Base-by-base conservation (phyloP, 768 basidiomycete species). In the Suillus lakei region DNA sequence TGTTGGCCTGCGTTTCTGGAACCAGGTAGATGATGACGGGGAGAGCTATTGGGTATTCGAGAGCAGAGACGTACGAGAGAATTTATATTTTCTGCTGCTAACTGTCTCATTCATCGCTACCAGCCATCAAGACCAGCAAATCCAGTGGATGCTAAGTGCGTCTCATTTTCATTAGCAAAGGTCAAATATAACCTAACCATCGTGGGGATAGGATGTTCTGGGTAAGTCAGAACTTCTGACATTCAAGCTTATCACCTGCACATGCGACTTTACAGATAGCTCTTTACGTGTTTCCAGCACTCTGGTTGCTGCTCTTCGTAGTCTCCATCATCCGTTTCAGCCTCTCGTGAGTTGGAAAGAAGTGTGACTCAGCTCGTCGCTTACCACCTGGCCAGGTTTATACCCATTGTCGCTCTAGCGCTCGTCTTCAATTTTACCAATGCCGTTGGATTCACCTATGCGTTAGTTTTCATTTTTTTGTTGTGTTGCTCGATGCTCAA, bases 21-120 rank as follows among this genome's bases (percentile, higher is more conserved):
- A 99, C 76, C 96, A 99, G 79, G 91, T 90, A 61, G 96, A 99
- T 72, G 96, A 98, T 62, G 96, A 98, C 69, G 98, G 98, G 2
- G 93, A 97, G 77, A 87, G 84, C 77, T 96, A 91, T 70, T 99
- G 98, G 98, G 96, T 99, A 13, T 99, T 99, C 69, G 98, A 99
- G 79, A 92, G 92, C 72, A 86, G 96, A 73, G 96, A 98, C 78
- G 97, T 97, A 78, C 74, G 92, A 80, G 32, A 51, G n/a, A 58
- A 69, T 62, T 61, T 51, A 28, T 59, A 2, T 26, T 43, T 41
- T 53, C 32, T 48, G 28, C 15, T 43, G 16, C 28, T 23, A 28
- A n/a, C 32, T 8, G 36, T 46, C 46, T 64, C 32, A 34, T 50
- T 43, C 36, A n/a, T 66, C 34, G 41, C 34, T 16, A 46, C 48